Conservation (phyloP, 2,329 filamentous ascomycete genomes). For the Colletotrichum gigasporum region DNA sequence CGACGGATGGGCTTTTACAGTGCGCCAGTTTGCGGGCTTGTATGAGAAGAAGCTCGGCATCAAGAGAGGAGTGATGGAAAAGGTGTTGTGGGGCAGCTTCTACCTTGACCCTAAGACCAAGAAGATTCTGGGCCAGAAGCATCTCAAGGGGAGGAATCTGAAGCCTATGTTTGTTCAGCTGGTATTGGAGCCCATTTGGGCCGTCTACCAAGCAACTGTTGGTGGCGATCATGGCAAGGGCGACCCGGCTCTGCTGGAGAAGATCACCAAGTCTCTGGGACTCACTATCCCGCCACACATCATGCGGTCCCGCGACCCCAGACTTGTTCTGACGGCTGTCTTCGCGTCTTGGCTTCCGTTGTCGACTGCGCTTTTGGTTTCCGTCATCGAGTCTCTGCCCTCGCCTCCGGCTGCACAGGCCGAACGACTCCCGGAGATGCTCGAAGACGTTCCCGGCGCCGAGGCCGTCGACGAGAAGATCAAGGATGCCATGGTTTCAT, state of each 20-base stretch:
- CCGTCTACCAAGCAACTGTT: conserved; percentile 89
- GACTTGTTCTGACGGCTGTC: conserved; percentile 83
- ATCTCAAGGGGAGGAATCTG: conserved; percentile 88
- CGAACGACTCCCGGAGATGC: conserved; percentile 79
- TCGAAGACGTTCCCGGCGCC: conserved; percentile 82
- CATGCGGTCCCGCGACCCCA: conserved; percentile 83
- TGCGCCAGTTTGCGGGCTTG: conserved; percentile 89
- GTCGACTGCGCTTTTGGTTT: conserved; percentile 91
- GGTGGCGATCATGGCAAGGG: conserved; percentile 85
- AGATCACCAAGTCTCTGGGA: conserved; percentile 91
- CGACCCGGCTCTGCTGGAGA: conserved; percentile 84
- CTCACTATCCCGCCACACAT: conserved; percentile 88
- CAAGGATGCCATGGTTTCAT: conserved; percentile 83
- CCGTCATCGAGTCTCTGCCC: conserved; percentile 91
- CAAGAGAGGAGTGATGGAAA: conserved; percentile 87
- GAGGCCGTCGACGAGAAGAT: conserved; percentile 74
- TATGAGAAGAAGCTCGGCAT: conserved; percentile 98
- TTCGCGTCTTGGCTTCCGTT: conserved; percentile 92
- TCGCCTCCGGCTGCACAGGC: conserved; percentile 85
- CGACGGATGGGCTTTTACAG: conserved; percentile 99
- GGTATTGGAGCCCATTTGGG: conserved; percentile 95
- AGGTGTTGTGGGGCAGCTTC: conserved; percentile 95
- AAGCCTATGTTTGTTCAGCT: conserved; percentile 99
- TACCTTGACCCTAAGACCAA: conserved; percentile 98
- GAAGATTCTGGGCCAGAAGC: conserved; percentile 88